Evolutionary conservation across 192 early-diverging fungal genomes (phyloP), one percentile per base, ranked within the genome.

Genomic region (Anaeromyces robustus): DNA sequence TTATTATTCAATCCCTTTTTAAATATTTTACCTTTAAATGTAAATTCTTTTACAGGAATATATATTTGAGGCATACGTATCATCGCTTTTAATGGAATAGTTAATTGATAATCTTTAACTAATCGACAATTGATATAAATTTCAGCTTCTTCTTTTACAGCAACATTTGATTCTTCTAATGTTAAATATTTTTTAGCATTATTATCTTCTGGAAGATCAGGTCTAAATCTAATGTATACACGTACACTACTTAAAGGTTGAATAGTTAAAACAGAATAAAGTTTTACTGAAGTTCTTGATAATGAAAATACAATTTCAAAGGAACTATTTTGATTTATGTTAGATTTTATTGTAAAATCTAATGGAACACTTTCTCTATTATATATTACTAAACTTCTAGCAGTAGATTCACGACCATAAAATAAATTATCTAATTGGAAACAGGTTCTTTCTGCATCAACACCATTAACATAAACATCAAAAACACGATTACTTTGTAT

Each of bases 101-200:
- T 90, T 77, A 92, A 90, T 80, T 94, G 93, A 82, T 92, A 94
- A 85, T 95, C 94, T 80, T 93, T 93, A 5, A 95, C 92, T 26
- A 93, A 85, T 17, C 93, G 88, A 80, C 94, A 95, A 81, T 94
- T 93, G 77, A 95, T 89, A 80, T 90, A 90, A 14, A 95, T 92
- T 82, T 94, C 92, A 29, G 92, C 86, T 3, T 85, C 82, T 83
- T 94, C 93, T 37, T 90, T 85, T 77, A 92, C 91, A n/a, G 89
- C 82, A 30, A 84, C 80, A 77, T 93, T 84, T 0, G 89, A 87
- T 30, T 82, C 84, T 28, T 87, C 84, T 28, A 93, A 79, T 0
- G 88, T 82, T 12, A 31, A 77, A 39, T 30, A 19, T 18, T 34
- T 79, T 13, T 37, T 32, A 2, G 77, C 34, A 11, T 29, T 16